Evolutionary conservation across 495 filamentous ascomycete species (phyloP), one percentile per base, ranked within the genome.

Genomic region (Penicillium crystallinum): DNA sequence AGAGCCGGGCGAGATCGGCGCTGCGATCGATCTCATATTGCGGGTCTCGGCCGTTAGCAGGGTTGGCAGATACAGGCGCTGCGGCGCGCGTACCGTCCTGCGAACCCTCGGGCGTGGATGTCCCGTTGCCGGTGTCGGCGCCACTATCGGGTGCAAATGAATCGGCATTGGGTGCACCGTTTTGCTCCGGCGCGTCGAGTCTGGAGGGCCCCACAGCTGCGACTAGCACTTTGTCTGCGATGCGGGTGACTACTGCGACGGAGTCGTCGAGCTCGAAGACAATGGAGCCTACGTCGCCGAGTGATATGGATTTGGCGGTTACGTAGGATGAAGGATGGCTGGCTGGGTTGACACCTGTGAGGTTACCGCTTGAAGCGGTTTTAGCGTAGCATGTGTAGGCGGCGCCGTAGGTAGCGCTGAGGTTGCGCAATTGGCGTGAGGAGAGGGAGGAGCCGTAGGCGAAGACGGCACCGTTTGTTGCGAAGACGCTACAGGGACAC

Each of bases 261-360:
- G 66, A 66, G 42, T 72, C 71, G 35, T 75, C 71, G 8, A 75
- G 72, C 43, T 77, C 73, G 30, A 77, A 77, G 37, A 77, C 73
- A 38, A 77, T 77, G 4, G 73, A 77, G 31, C 73, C 73, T 19
- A 77, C 73, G 46, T 77, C 70, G n/a, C 73, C 73, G n/a, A 77
- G 56, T 8, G 73, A 74, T 51, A 73, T 62, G 10, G 73, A 77
- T n/a, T 72, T 68, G 11, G 73, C 70, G 11, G 73, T 77, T 40
- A 77, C 67, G 53, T 74, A 77, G 34, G 73, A 77, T 1, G 73
- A 77, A 8, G 73, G 73, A 44, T 77, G 70, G 27, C 69, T 74
- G 33, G 73, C 68, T 6, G 72, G 73, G 58, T 77, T 75, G 17
- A 77, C 72, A 18, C 73, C 73, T 4, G 73, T 77, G 10, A 77